Evolutionary conservation across 1,284 basidiomycete genomes (phyloP).

Genomic region (Cryptococcus depauperatus): DNA sequence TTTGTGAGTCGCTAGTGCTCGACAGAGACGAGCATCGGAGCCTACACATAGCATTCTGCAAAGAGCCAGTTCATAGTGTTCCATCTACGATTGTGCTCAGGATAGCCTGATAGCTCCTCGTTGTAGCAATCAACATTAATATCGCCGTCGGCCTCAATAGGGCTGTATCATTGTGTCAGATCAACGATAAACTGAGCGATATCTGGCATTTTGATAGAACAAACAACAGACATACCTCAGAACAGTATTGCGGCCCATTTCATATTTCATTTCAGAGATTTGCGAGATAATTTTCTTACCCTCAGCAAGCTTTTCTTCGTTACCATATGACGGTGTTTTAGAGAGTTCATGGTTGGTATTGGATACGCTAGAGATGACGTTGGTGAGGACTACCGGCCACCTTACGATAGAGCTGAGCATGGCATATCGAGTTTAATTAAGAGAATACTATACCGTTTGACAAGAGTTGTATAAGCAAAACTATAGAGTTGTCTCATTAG

Average conservation of each 20-base stretch:
- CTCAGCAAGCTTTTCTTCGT: conserved; percentile 49
- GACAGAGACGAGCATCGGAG: background rate
- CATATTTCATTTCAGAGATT: conserved; percentile 76
- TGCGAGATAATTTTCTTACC: conserved; percentile 72
- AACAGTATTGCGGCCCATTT: conserved; percentile 71
- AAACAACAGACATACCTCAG: conserved; percentile 54
- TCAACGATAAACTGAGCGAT: background rate
- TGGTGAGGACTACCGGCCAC: conserved; percentile 86
- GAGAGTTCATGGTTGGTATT: conserved; percentile 53
- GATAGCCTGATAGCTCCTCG: conserved; percentile 54
- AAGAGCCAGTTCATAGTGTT: conserved; percentile 88
- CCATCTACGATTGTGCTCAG: conserved; percentile 64
- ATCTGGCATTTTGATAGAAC: background rate
- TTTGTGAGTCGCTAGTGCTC: background rate
- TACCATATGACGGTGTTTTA: conserved; percentile 15
- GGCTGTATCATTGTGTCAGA: conserved; percentile 48
- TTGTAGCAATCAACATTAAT: conserved; percentile 65
- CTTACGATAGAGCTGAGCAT: conserved; percentile 44
- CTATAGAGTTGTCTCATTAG: conserved; percentile 31
- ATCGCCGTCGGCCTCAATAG: conserved; percentile 64
- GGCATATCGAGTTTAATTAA: conserved; percentile 26
- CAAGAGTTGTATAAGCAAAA: conserved; percentile 34
- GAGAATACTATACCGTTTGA: conserved; percentile 22
- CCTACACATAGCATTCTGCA: conserved; percentile 63
- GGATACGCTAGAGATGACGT: conserved; percentile 64